Conservation (phyloP, 1,284 basidiomycete genomes). For the Ceratobasidium sp. region DNA sequence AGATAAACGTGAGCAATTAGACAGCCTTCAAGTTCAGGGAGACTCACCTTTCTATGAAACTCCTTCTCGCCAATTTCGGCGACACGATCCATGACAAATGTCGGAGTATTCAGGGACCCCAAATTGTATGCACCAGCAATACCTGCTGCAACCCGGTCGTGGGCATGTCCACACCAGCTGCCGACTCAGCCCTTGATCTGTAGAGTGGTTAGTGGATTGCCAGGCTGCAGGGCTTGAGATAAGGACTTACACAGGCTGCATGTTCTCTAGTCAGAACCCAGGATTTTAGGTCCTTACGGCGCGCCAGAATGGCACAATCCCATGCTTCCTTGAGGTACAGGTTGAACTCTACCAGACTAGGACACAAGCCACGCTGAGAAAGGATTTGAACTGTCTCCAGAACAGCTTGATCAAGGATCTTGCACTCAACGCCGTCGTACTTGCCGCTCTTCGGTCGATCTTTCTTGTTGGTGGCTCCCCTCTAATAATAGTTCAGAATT, state of each 20-base stretch:
- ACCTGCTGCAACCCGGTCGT: neutral
- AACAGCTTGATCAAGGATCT: neutral
- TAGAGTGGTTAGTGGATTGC: neutral
- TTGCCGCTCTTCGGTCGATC: neutral
- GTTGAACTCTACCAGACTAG: too few species aligned
- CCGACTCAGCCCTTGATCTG: neutral
- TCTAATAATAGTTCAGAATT: neutral
- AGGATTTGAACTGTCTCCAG: too few species aligned
- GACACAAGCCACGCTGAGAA: too few species aligned
- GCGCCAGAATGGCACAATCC: neutral
- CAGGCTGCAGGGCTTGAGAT: too few species aligned
- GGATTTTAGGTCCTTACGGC: neutral
- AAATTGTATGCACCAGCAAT: too few species aligned
- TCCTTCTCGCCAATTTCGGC: neutral
- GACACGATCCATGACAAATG: neutral
- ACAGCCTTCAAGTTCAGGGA: neutral
- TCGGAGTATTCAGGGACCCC: neutral
- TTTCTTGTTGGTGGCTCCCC: neutral
- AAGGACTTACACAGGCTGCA: neutral
- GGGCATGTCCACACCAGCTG: neutral
- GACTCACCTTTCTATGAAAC: neutral
- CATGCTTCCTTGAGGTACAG: neutral
- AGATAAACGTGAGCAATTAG: neutral
- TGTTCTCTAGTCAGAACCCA: neutral
- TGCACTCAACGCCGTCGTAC: neutral